Conservation (phyloP, 2,329 filamentous ascomycete species). For the Cordyceps farinosa region DNA sequence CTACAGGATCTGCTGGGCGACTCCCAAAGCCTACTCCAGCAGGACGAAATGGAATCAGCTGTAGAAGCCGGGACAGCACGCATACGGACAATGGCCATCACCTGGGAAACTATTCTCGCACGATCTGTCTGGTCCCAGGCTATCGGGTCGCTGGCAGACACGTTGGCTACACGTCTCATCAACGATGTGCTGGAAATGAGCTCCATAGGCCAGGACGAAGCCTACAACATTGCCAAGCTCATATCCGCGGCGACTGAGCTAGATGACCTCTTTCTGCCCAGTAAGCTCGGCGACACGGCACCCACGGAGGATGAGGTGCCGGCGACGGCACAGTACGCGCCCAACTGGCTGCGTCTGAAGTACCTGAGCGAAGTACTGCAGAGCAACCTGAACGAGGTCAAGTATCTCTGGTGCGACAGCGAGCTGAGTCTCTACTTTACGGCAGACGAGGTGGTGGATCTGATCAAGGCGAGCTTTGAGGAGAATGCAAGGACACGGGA, state of each 20-base stretch:
- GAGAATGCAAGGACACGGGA: constrained; percentile 57
- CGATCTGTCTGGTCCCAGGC: constrained; percentile 62
- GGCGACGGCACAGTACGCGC: constrained; percentile 57
- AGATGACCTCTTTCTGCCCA: constrained; percentile 57
- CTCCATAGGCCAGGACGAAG: constrained; percentile 61
- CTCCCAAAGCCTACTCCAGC: constrained; percentile 57
- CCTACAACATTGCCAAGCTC: constrained; percentile 56
- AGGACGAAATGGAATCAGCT: constrained; percentile 50
- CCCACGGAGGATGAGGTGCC: constrained; percentile 42
- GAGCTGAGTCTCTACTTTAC: constrained; percentile 63
- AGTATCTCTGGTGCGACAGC: constrained; percentile 62
- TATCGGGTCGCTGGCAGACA: constrained; percentile 56
- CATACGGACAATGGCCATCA: constrained; percentile 50
- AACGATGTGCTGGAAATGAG: constrained; percentile 59
- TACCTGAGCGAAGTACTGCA: constrained; percentile 63
- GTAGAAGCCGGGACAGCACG: constrained; percentile 52
- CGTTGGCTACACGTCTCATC: constrained; percentile 57
- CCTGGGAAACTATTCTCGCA: constrained; percentile 57
- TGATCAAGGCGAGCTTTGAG: constrained; percentile 62
- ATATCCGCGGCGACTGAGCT: constrained; percentile 56
- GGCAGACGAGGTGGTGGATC: constrained; percentile 57
- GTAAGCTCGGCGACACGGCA: constrained; percentile 29
- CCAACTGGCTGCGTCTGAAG: constrained; percentile 60
- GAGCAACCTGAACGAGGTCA: constrained; percentile 62
- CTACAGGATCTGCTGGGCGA: constrained; percentile 60